These are phyloP conservation scores for Peronospora destructor DNA, from an alignment of 352 stramenopile genomes.

Conservation along the genomic window DNA sequence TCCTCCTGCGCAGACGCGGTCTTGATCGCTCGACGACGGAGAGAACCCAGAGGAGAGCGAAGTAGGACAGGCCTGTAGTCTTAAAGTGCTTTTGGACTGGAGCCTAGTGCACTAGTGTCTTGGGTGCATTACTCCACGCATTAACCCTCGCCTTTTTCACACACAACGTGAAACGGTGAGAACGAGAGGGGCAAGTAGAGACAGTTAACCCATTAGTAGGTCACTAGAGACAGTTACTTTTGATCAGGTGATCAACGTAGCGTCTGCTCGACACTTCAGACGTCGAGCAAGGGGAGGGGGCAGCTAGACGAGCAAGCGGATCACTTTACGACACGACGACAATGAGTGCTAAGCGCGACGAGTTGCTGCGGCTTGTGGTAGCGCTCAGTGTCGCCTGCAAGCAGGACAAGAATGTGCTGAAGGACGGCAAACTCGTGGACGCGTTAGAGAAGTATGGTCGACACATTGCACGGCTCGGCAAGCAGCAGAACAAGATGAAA, in stretches of 20 bases:
- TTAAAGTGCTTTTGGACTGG: neutral
- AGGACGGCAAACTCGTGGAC: constrained; percentile 62
- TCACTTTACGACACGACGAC: constrained; percentile 6
- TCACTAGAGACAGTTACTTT: no score
- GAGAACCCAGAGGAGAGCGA: constrained; percentile 2
- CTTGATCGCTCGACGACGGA: constrained; percentile 1
- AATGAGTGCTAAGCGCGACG: constrained; percentile 26
- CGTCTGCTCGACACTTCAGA: constrained; percentile 11
- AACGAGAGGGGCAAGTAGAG: neutral
- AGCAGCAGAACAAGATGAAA: constrained; percentile 28
- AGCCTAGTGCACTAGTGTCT: neutral
- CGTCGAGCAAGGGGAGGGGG: constrained; percentile 9
- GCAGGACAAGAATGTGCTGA: constrained; percentile 55
- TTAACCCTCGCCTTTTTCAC: no score
- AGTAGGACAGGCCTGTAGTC: neutral
- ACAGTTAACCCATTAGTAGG: neutral
- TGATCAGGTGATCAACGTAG: neutral
- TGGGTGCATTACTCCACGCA: constrained; percentile 13
- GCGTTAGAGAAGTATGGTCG: constrained; percentile 46
- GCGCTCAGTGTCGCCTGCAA: constrained; percentile 55
- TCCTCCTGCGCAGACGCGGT: constrained; percentile 14
- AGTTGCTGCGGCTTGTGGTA: constrained; percentile 43
- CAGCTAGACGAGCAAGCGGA: neutral
- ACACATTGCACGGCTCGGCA: constrained; percentile 41
- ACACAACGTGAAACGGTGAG: neutral